Evolutionary conservation across 2,329 filamentous ascomycete species (phyloP).

Genomic region (Rutstroemia sydowiana): DNA sequence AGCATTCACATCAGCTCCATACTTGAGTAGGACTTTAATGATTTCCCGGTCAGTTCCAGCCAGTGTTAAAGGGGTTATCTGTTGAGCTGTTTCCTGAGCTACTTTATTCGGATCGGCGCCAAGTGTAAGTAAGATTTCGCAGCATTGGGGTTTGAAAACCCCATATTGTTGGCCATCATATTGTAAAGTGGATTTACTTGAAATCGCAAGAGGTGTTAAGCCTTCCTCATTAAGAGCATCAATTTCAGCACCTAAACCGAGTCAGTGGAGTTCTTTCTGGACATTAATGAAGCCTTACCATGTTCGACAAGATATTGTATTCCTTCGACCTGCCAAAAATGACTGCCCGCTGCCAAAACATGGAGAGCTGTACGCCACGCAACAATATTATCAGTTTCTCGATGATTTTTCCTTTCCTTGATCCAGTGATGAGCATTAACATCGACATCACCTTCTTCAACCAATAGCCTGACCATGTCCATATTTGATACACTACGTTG

Average conservation of each 20-base stretch:
- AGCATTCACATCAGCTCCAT: constrained; percentile 29
- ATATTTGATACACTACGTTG: constrained; percentile 29
- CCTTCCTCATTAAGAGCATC: constrained; percentile 13
- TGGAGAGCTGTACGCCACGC: constrained; percentile 11
- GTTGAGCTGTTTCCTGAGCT: not conserved
- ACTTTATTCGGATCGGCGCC: constrained; percentile 11
- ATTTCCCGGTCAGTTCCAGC: constrained; percentile 7
- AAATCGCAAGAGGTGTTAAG: constrained; percentile 15
- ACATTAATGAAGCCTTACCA: constrained; percentile 5
- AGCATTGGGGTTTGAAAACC: not conserved
- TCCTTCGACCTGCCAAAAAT: constrained; percentile 16
- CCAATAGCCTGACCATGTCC: constrained; percentile 30
- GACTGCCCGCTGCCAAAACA: constrained; percentile 2
- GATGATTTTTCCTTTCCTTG: not conserved
- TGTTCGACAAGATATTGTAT: constrained; percentile 20
- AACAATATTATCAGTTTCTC: not conserved
- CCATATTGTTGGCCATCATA: not conserved
- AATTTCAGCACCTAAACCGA: constrained; percentile 16
- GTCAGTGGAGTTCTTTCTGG: not conserved
- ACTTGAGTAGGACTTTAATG: constrained; percentile 24
- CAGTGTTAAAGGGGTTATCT: not conserved
- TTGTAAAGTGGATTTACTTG: not conserved
- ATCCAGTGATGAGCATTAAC: constrained; percentile 21
- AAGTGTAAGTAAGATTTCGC: constrained; percentile 3
- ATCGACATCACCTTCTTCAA: constrained; percentile 30